These are phyloP conservation scores for Cadophora sp. DNA, from an alignment of 2,329 filamentous ascomycete genomes.

Conservation along the genomic window DNA sequence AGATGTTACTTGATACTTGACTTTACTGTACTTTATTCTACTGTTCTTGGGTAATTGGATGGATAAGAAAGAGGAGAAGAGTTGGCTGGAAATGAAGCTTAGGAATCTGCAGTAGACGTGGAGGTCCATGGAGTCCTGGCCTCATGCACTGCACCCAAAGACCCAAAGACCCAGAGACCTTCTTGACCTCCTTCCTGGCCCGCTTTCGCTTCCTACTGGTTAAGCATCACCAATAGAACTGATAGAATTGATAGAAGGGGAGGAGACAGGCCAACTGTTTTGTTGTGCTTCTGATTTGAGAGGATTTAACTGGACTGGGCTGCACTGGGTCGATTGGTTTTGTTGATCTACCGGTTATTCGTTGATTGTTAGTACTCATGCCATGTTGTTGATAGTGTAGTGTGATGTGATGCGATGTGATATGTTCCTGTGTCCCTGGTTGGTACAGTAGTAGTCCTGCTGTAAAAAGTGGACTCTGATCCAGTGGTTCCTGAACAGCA, in stretches of 20 bases:
- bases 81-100: not conserved
- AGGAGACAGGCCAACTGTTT: not conserved
- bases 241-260: not conserved
- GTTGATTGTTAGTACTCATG: not conserved
- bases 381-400: conserved; percentile 18
- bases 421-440: conserved; percentile 11
- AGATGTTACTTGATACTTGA: not conserved
- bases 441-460: not conserved
- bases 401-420: conserved; percentile 17
- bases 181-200: conserved; percentile 14
- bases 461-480: conserved; percentile 22
- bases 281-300: conserved; percentile 17
- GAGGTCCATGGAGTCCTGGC: conserved; percentile 11
- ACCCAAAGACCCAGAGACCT: not conserved
- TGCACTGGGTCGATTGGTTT: not conserved
- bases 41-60: not conserved
- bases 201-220: conserved; percentile 25
- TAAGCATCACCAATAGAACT: conserved; percentile 21
- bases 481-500: conserved; percentile 26
- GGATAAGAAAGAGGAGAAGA: not conserved
- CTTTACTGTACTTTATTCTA: too few species aligned
- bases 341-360: conserved; percentile 20
- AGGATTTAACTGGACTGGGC: not conserved
- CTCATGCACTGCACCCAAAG: conserved; percentile 26
- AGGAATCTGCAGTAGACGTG: conserved; percentile 19